Evolutionary conservation across 2,329 filamentous ascomycete species (phyloP).

Genomic region (Monosporascus sp.): DNA sequence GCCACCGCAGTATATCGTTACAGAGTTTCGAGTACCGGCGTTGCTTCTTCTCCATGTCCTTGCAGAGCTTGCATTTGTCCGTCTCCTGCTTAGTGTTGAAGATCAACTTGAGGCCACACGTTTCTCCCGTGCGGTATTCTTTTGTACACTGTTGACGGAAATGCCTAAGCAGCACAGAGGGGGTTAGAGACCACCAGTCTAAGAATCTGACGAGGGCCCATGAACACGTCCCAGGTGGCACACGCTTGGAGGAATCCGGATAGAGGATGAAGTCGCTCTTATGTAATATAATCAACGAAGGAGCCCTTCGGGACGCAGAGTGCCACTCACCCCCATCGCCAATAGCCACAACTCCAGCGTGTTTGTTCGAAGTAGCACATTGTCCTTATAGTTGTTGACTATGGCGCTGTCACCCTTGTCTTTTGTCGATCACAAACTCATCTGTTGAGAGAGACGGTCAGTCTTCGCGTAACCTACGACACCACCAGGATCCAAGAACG

Average conservation of each 20-base stretch:
- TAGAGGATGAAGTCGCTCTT: background rate
- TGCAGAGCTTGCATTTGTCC: conserved; percentile 76
- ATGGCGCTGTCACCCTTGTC: background rate
- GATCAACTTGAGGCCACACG: conserved; percentile 88
- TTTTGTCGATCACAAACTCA: background rate
- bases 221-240: too few relatives aligned
- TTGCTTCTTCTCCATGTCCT: conserved; percentile 81
- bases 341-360: conserved; percentile 80
- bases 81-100: conserved; percentile 62
- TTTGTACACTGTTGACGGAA: conserved; percentile 91
- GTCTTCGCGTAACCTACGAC: too few relatives aligned
- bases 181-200: background rate
- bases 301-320: background rate
- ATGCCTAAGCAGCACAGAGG: conserved; percentile 33
- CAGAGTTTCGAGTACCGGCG: conserved; percentile 70
- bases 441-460: too few relatives aligned
- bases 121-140: conserved; percentile 94
- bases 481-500: too few relatives aligned
- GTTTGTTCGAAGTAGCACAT: conserved; percentile 98
- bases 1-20: conserved; percentile 72
- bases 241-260: too few relatives aligned
- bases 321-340: conserved; percentile 66
- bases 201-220: too few relatives aligned
- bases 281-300: background rate
- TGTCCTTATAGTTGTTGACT: conserved; percentile 20